These are phyloP conservation scores for Chrysopogon serrulatus DNA, from an alignment of 176 grass and related monocot species.

Conservation along the genomic window DNA sequence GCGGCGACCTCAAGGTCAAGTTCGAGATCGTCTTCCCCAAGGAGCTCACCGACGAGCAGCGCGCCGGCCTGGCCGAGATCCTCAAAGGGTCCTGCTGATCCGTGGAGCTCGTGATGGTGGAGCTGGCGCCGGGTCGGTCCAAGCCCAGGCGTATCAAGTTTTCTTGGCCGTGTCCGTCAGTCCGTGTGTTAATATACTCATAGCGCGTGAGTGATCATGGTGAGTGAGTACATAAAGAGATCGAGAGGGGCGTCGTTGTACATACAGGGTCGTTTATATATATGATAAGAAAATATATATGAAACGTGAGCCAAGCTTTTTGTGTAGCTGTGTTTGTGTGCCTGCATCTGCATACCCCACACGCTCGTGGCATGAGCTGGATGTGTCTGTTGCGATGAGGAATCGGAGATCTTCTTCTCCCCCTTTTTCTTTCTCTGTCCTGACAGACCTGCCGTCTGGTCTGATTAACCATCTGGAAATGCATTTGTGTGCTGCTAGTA, in stretches of 20 bases:
- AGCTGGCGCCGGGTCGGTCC: not conserved
- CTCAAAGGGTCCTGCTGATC: constrained; percentile 52
- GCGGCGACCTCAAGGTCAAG: constrained; percentile 71
- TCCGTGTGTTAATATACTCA: constrained; percentile 40
- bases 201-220: not conserved
- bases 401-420: not conserved
- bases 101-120: no score
- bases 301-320: constrained; percentile 35
- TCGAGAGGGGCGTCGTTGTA: constrained; percentile 42
- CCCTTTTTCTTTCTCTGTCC: not conserved
- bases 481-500: not conserved
- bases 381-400: constrained; percentile 22
- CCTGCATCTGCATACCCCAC: constrained; percentile 18
- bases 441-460: not conserved
- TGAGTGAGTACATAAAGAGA: constrained; percentile 51
- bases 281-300: not conserved
- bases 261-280: constrained; percentile 51
- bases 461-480: constrained; percentile 5
- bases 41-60: constrained; percentile 56
- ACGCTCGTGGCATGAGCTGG: constrained; percentile 35
- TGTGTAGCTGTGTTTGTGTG: not conserved
- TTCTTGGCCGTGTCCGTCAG: constrained; percentile 24
- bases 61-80: constrained; percentile 44
- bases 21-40: constrained; percentile 72
- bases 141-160: constrained; percentile 33